phyloP scores from a whole-genome alignment of 2,329 filamentous ascomycete genomes.

The Hypocreales sp. region DNA sequence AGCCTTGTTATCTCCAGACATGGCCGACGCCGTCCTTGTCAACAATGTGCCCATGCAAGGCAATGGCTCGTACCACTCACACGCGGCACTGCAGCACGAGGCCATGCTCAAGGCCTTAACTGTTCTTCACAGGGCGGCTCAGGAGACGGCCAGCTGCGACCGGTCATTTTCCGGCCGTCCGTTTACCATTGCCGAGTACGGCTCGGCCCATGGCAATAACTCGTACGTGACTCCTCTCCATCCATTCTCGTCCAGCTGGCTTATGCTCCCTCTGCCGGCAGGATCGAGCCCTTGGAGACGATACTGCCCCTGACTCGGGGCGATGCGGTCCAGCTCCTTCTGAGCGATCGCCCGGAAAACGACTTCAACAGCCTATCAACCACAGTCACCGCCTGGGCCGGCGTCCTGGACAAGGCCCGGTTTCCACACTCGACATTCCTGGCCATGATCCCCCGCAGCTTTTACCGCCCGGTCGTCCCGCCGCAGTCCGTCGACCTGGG shows the following conservation, averaged over 20 bases:
- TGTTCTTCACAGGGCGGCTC: background rate
- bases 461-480: constrained; percentile 1
- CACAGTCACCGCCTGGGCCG: background rate
- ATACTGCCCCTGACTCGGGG: background rate
- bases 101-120: background rate
- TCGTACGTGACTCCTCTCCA: too few species aligned
- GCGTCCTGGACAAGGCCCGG: background rate
- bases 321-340: background rate
- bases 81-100: constrained; percentile 1
- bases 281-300: background rate
- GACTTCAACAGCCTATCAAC: constrained; percentile 1
- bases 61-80: background rate
- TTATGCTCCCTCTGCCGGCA: background rate
- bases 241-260: too few species aligned
- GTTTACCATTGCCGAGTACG: constrained; percentile 1
- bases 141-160: too few species aligned
- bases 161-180: too few species aligned
- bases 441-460: constrained; percentile 2
- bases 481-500: background rate
- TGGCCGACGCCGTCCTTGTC: background rate
- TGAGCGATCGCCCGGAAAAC: constrained; percentile 1
- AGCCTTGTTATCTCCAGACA: too few species aligned
- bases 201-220: constrained; percentile 1
- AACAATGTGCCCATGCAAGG: constrained; percentile 1
- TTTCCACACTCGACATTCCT: too few species aligned